Evolutionary conservation across 768 basidiomycete species (phyloP), one percentile per base, ranked within the genome.

Genomic region (Auriculariales sp.): DNA sequence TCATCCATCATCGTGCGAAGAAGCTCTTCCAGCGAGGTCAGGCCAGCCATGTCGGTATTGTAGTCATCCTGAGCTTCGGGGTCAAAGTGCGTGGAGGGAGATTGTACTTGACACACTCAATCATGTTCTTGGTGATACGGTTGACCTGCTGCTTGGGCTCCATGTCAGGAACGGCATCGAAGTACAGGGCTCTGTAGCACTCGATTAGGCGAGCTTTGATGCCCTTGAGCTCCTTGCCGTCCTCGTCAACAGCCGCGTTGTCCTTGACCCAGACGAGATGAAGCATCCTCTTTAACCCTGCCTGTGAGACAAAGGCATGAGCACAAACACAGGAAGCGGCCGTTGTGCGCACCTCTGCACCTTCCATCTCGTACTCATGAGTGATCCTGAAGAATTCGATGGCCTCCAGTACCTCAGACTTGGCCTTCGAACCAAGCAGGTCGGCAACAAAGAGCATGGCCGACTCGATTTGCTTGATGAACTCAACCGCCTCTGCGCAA

Each of bases 211-310:
- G 74, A 44, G 87, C 81, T 4, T 90, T 79, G 52, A 98, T 74
- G 25, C 94, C 91, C 62, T 92, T 93, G 42, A 91, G 64, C 61
- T 93, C 89, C 55, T 74, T 75, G 22, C 76, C 78, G 46, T 82
- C 80, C 55, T 80, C 79, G n/a, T 77, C 78, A n/a, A 84, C 78
- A 22, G 77, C 72, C 47, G 68, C 83, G 59, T 90, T 90, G 59
- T 99, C 94, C 61, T 98, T 98, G 25, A 78, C 76, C 95, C 95
- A 98, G 56, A 99, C 88, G 24, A 99, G 71, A 62, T 98, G 95
- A 12, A 99, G 62, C 94, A 98, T 97, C 59, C 82, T 89, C 69
- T 86, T 91, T 59, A 99, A 82, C 0, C 95, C 95, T 12, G 67
- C 65, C 90, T 94, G 55, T 28, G 39, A 39, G 49, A 11, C 28